These are phyloP conservation scores for Aquilaria agallochum DNA, from an alignment of 441 rosid genomes.

Conservation along the genomic window DNA sequence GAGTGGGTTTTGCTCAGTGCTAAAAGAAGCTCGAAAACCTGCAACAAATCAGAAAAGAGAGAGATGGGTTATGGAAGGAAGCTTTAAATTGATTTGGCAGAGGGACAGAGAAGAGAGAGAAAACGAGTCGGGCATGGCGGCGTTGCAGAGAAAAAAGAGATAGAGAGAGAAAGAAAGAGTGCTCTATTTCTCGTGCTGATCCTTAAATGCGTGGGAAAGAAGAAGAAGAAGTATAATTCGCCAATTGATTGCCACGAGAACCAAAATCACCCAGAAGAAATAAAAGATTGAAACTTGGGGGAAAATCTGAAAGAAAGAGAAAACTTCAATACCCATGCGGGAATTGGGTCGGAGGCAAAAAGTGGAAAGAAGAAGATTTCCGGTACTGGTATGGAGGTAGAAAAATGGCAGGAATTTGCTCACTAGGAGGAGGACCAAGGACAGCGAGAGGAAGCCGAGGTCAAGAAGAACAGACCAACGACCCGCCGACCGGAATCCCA, in stretches of 20 bases:
- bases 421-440: slow-evolving; percentile 44
- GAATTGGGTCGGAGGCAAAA: slow-evolving; percentile 10
- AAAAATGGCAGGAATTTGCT: slow-evolving; percentile 59
- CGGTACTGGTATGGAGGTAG: slow-evolving; percentile 19
- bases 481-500: slow-evolving; percentile 32
- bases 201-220: background rate
- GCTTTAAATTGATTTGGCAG: slow-evolving; percentile 17
- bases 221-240: background rate
- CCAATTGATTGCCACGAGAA: background rate
- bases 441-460: slow-evolving; percentile 26
- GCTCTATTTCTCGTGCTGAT: too few species aligned
- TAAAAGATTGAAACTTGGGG: too few species aligned
- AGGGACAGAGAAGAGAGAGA: slow-evolving; percentile 18
- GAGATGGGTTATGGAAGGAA: background rate
- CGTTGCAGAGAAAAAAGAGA: slow-evolving; percentile 29
- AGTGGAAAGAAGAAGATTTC: background rate
- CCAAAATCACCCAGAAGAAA: too few species aligned
- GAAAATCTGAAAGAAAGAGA: background rate
- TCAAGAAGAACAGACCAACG: slow-evolving; percentile 24
- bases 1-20: too few species aligned
- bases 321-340: background rate
- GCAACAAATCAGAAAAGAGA: too few species aligned
- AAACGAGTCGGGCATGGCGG: slow-evolving; percentile 33
- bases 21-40: too few species aligned
- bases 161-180: background rate